Evolutionary conservation across 331 rosid genomes (phyloP), one percentile per base, ranked within the genome.

Genomic region (Malus hybrid): DNA sequence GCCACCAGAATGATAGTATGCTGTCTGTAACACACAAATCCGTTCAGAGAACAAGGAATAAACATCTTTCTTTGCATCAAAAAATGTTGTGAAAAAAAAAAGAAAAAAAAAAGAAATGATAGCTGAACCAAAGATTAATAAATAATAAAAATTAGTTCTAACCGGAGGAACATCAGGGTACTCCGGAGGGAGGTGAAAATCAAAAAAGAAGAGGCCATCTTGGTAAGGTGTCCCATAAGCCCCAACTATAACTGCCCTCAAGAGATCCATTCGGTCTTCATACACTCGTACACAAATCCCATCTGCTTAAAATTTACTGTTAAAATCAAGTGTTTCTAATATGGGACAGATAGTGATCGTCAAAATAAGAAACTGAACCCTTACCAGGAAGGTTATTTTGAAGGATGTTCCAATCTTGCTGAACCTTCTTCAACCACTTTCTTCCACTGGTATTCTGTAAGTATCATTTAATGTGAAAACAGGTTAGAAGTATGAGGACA

Each of bases 141-240:
- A 50, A 48, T 31, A 72, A 71, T 62, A 62, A 81, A 74, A 34
- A 76, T 79, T 42, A 72, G 79, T 66, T 61, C 93, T 95, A 83
- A 95, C 99, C 12, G 96, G 99, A 56, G 99, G 99, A 87, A 91
- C 90, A 75, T 95, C 97, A 31, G 99, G 99, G 80, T 92, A 95
- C 80, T 92, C 99, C 12, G 89, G 89, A 6, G 99, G 97, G 80
- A 95, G 99, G 87, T 92, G 92, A 88, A 95, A 95, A 83, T 95
- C 99, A 73, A 95, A 95, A 94, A 92, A 89, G 84, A 95, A 95
- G 71, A 95, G 93, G 54, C 99, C 97, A 81, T 95, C 99, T 88
- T 95, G 99, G 91, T 92, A 95, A 74, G 97, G 99, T 14, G 99
- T 95, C 79, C 99, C 99, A 65, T 90, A 95, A 55, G 99, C 93